Evolutionary conservation across 2,329 filamentous ascomycete species (phyloP), one percentile per base, ranked within the genome.

Genomic region (Tolypocladium album): DNA sequence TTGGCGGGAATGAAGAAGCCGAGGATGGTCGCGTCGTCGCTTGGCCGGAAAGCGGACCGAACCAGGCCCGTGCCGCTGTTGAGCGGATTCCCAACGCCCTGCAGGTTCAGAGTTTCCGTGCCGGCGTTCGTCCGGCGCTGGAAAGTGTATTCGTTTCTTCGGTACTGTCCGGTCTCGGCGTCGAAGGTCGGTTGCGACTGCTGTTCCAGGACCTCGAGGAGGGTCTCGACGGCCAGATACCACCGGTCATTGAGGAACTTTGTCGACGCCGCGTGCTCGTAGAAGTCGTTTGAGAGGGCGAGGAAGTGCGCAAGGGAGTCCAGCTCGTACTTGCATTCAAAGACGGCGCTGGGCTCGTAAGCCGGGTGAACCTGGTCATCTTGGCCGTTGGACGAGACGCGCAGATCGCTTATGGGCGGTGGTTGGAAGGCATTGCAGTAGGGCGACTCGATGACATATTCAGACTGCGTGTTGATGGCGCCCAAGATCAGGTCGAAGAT

Each of bases 361-460:
- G 81, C 79, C 0, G 94, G 94, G 67, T 96, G 91, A 0, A 99
- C 94, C 11, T 71, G 75, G 69, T 99, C 94, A 24, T 88, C 83
- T 71, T 96, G 90, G 3, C 90, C 90, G 68, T 93, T 96, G 67
- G 83, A 82, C 20, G 86, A 87, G 7, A 88, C 78, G 4, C 80
- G 75, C 0, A 97, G 79, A 20, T 88, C 84, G 64, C 90, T 92
- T 8, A 92, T 90, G 2, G 90, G 88, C 0, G 94, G 94, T 5
- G 94, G 93, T 72, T 99, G 94, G 74, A 97, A 99, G 22, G 94
- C 94, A 73, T 99, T 97, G 81, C 94, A 99, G 76, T 97, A 99
- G 0, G 94, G 94, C 1, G 89, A 92, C 68, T 90, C 85, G 63
- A 97, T 96, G 50, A 99, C 90, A 69, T 92, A 97, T 73, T 97